Conservation (phyloP, 2,329 filamentous ascomycete species). For the Madurella mycetomatis region DNA sequence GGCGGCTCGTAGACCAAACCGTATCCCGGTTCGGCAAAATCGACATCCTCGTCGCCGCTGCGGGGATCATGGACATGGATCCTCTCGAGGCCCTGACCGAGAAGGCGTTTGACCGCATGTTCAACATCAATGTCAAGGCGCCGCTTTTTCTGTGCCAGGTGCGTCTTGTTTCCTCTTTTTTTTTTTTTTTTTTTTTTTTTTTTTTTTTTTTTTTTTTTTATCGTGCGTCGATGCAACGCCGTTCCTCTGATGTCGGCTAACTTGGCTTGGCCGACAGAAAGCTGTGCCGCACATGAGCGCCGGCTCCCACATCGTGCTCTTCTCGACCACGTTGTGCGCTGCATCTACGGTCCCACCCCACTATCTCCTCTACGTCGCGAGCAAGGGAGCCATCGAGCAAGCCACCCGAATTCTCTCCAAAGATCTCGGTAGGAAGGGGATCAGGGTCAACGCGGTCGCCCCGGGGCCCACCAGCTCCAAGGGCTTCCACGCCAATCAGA, state of each 20-base stretch:
- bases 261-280: no score
- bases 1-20: conserved; percentile 45
- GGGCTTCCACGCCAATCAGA: conserved; percentile 49
- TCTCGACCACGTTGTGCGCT: conserved; percentile 41
- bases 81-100: conserved; percentile 47
- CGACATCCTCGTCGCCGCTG: conserved; percentile 47
- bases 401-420: conserved; percentile 52
- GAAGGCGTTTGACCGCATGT: conserved; percentile 45
- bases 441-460: conserved; percentile 42
- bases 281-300: conserved; percentile 42
- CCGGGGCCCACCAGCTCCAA: conserved; percentile 50
- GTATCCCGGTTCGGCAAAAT: conserved; percentile 50
- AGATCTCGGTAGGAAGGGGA: conserved; percentile 48
- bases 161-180: conserved; percentile 24
- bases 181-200: no score
- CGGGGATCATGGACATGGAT: conserved; percentile 46
- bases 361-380: conserved; percentile 50
- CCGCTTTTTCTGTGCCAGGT: conserved; percentile 52
- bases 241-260: no score
- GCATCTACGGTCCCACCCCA: conserved; percentile 37
- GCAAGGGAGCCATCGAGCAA: conserved; percentile 58
- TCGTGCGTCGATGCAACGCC: no score
- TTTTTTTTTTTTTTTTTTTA: no score
- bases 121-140: conserved; percentile 54
- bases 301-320: conserved; percentile 47